These are phyloP conservation scores for Aureobasidium leucospermi DNA, from an alignment of 2,329 filamentous ascomycete species.

Conservation along the genomic window DNA sequence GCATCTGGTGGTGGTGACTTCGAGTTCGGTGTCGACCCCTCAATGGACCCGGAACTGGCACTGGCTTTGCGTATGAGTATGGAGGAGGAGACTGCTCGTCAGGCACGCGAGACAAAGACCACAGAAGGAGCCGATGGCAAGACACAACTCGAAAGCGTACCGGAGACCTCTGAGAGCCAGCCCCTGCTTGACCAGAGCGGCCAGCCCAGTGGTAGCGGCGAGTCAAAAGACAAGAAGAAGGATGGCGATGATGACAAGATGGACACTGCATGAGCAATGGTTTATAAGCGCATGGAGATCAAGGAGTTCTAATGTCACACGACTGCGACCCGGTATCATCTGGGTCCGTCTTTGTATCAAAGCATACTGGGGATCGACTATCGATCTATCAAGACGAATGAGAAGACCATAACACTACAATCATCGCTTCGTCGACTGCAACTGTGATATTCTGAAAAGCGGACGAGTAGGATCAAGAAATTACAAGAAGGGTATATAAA, in stretches of 20 bases:
- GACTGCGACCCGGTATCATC: neutral
- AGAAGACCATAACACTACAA: neutral
- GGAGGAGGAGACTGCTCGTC: constrained; percentile 92
- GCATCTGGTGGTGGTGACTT: constrained; percentile 59
- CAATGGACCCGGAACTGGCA: constrained; percentile 85
- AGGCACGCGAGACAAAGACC: constrained; percentile 77
- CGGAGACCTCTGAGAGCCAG: constrained; percentile 57
- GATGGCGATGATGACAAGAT: constrained; percentile 65
- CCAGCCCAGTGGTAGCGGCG: constrained; percentile 54
- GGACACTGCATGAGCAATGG: constrained; percentile 63
- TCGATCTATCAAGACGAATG: neutral
- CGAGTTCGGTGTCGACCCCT: constrained; percentile 85
- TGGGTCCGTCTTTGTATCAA: neutral
- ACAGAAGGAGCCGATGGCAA: constrained; percentile 61
- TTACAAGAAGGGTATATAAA: neutral
- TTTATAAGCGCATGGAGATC: constrained; percentile 1
- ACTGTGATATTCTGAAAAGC: too few species aligned
- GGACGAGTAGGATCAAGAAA: neutral
- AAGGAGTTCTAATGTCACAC: constrained; percentile 9
- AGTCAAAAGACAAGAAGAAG: constrained; percentile 45
- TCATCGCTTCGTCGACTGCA: too few species aligned
- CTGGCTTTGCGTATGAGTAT: constrained; percentile 94
- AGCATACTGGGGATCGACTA: neutral
- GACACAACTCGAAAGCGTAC: constrained; percentile 70
- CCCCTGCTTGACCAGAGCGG: constrained; percentile 58